phyloP scores from a whole-genome alignment of 2,329 filamentous ascomycete species.

The Gyromitra esculenta region DNA sequence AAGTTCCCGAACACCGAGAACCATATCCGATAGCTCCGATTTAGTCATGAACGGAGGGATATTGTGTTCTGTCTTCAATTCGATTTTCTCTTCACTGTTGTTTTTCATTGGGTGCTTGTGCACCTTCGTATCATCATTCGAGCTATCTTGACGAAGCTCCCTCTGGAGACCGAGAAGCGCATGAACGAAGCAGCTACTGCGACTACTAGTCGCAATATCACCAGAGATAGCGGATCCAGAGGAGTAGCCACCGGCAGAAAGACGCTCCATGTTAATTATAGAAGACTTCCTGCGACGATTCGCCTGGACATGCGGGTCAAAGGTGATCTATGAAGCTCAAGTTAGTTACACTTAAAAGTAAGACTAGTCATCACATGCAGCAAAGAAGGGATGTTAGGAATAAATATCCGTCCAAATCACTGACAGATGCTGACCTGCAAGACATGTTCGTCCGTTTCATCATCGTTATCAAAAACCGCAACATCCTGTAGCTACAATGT shows the following conservation, averaged over 20 bases:
- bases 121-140: slow-evolving; percentile 59
- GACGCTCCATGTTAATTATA: slow-evolving; percentile 66
- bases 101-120: slow-evolving; percentile 55
- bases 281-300: slow-evolving; percentile 73
- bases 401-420: neutral
- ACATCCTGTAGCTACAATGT: slow-evolving; percentile 10
- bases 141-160: slow-evolving; percentile 55
- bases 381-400: neutral
- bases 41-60: slow-evolving; percentile 84
- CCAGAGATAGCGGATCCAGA: neutral
- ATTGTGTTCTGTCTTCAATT: slow-evolving; percentile 63
- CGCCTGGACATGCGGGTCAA: slow-evolving; percentile 67
- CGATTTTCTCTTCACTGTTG: slow-evolving; percentile 32
- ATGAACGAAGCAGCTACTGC: slow-evolving; percentile 71
- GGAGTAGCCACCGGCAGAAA: neutral
- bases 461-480: slow-evolving; percentile 33
- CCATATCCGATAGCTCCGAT: slow-evolving; percentile 95
- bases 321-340: slow-evolving; percentile 65
- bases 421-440: slow-evolving; percentile 36
- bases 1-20: slow-evolving; percentile 90
- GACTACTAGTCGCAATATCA: slow-evolving; percentile 59
- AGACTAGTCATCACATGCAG: neutral
- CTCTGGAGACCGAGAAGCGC: slow-evolving; percentile 69
- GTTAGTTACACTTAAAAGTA: slow-evolving; percentile 13
- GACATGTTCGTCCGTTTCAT: slow-evolving; percentile 45